Evolutionary conservation across 2,329 filamentous ascomycete species (phyloP).

Genomic region (Colletotrichum kahawae): DNA sequence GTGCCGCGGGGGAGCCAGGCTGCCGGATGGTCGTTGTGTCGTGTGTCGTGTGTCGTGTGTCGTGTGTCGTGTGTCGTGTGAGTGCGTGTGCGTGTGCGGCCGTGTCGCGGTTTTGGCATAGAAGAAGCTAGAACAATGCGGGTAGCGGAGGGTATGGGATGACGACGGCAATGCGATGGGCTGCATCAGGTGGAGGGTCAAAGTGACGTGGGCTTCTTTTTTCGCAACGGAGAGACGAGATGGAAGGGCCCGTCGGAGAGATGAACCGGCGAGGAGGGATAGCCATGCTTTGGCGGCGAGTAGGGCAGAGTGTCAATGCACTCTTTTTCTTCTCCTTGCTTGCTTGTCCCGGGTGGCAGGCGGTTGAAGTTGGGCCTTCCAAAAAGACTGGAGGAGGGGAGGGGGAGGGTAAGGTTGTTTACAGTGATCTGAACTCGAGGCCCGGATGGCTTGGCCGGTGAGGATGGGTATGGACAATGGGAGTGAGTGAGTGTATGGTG

Average conservation of each 20-base stretch:
- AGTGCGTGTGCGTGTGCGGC: not conserved
- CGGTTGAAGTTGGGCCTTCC: not conserved
- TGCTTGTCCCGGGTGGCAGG: not conserved
- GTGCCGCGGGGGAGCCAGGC: conserved; percentile 4
- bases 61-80: not conserved
- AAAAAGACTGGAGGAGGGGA: not conserved
- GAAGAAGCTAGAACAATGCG: not conserved
- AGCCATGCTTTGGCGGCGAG: not conserved
- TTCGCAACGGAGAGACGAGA: conserved; percentile 1
- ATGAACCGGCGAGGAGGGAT: conserved; percentile 1
- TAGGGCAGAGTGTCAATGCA: not conserved
- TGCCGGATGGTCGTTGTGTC: not conserved
- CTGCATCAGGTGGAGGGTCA: not conserved
- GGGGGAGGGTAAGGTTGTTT: not conserved
- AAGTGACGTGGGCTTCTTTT: not conserved
- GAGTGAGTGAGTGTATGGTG: not conserved
- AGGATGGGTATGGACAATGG: not conserved
- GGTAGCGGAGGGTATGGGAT: not conserved
- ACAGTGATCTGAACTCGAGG: not conserved
- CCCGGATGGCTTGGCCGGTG: not conserved
- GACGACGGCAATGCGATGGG: not conserved
- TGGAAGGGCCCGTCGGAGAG: not conserved
- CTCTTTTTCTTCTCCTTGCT: not conserved
- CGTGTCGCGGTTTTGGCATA: not conserved
- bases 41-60: not conserved